Conservation (phyloP, 805 yeast genomes). For the Ogataea zsoltii region DNA sequence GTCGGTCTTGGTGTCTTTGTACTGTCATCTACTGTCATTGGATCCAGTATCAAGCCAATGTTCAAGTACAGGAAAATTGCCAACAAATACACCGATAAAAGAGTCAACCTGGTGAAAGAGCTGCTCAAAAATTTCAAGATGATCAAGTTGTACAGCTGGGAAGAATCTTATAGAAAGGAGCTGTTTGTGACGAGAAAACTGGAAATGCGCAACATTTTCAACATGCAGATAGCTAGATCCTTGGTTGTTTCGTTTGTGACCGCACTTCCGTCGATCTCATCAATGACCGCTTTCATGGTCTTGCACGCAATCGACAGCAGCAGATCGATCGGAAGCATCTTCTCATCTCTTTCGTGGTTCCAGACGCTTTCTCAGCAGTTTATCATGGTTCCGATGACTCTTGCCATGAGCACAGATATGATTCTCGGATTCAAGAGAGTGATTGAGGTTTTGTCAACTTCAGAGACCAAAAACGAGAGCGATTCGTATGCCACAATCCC, state of each 20-base stretch:
- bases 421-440: slow-evolving; percentile 59
- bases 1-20: slow-evolving; percentile 66
- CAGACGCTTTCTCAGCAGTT: slow-evolving; percentile 61
- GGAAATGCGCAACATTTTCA: slow-evolving; percentile 63
- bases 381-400: slow-evolving; percentile 67
- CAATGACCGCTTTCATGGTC: slow-evolving; percentile 57
- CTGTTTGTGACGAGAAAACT: slow-evolving; percentile 54
- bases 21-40: slow-evolving; percentile 48
- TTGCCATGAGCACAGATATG: slow-evolving; percentile 67
- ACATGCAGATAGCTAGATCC: slow-evolving; percentile 65
- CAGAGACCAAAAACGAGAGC: slow-evolving; percentile 40
- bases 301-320: slow-evolving; percentile 37
- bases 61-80: slow-evolving; percentile 57
- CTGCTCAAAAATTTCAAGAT: slow-evolving; percentile 73
- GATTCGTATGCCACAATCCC: slow-evolving; percentile 20
- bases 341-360: slow-evolving; percentile 69
- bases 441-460: slow-evolving; percentile 46
- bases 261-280: slow-evolving; percentile 62
- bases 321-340: slow-evolving; percentile 58
- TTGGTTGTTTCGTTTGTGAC: slow-evolving; percentile 57
- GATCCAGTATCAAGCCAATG: slow-evolving; percentile 47
- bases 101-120: slow-evolving; percentile 79
- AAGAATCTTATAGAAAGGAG: slow-evolving; percentile 64
- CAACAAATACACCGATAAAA: slow-evolving; percentile 65
- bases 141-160: slow-evolving; percentile 91